Evolutionary conservation across 805 yeast genomes (phyloP).

Genomic region (Kodamaea sagamina): DNA sequence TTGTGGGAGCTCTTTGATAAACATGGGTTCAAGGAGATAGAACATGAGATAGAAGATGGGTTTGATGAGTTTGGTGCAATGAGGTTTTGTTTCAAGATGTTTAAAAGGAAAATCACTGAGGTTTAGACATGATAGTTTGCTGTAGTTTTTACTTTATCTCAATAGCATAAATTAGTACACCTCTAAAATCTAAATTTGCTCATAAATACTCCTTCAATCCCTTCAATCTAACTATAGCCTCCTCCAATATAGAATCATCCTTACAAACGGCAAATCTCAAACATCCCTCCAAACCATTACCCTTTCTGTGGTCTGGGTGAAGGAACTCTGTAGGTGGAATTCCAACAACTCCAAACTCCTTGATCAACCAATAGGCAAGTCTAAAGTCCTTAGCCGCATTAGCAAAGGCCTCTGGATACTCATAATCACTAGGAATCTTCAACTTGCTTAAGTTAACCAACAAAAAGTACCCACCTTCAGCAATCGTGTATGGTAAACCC

Average conservation of each 20-base stretch:
- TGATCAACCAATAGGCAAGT: slow-evolving; percentile 89
- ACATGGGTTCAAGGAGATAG: slow-evolving; percentile 34
- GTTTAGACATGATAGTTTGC: too few species aligned
- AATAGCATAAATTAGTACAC: background rate
- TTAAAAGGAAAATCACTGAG: slow-evolving; percentile 3
- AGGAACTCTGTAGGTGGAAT: slow-evolving; percentile 98
- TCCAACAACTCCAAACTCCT: slow-evolving; percentile 90
- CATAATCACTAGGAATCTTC: slow-evolving; percentile 71
- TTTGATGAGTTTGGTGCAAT: slow-evolving; percentile 84
- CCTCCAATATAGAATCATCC: slow-evolving; percentile 75
- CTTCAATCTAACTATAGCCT: slow-evolving; percentile 76
- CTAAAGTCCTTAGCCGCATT: slow-evolving; percentile 81
- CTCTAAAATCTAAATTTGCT: background rate
- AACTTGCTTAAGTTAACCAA: slow-evolving; percentile 85
- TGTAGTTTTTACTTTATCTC: too few species aligned
- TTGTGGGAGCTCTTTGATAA: slow-evolving; percentile 57
- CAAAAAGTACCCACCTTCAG: slow-evolving; percentile 93
- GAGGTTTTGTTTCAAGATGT: slow-evolving; percentile 52
- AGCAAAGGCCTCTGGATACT: slow-evolving; percentile 68
- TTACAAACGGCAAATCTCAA: slow-evolving; percentile 96
- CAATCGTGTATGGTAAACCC: slow-evolving; percentile 82
- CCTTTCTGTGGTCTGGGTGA: slow-evolving; percentile 58
- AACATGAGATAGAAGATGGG: slow-evolving; percentile 57
- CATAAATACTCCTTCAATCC: slow-evolving; percentile 63
- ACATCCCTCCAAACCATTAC: slow-evolving; percentile 76